Conservation (phyloP, 2,329 filamentous ascomycete genomes). For the Ascochyta rabiei region DNA sequence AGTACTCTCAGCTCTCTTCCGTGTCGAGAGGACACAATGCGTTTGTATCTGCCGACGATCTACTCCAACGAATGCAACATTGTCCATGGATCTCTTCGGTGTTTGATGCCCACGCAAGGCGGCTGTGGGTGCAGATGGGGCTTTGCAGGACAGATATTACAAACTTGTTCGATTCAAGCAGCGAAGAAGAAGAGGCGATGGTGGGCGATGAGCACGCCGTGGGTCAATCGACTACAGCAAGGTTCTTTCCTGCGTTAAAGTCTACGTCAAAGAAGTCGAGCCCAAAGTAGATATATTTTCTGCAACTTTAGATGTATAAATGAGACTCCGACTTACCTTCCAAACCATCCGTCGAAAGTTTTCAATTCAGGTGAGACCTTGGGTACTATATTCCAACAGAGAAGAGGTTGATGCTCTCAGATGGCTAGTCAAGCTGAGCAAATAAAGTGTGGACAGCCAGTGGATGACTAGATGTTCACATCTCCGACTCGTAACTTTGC, state of each 20-base stretch:
- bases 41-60: slow-evolving; percentile 19
- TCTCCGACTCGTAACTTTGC: no score
- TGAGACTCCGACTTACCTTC: no score
- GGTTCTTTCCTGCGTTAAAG: slow-evolving; percentile 20
- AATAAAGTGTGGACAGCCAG: no score
- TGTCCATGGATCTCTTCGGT: slow-evolving; percentile 31
- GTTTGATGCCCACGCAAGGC: slow-evolving; percentile 26
- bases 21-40: slow-evolving; percentile 9
- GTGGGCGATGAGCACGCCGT: slow-evolving; percentile 23
- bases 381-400: no score
- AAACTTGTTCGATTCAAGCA: slow-evolving; percentile 15
- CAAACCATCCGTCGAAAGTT: no score
- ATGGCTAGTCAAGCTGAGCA: no score
- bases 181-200: slow-evolving; percentile 16
- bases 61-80: not conserved
- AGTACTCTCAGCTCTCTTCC: slow-evolving; percentile 21
- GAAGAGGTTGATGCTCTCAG: no score
- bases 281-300: not conserved
- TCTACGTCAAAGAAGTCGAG: slow-evolving; percentile 1
- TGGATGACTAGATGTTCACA: no score
- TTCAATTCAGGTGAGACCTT: no score
- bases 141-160: slow-evolving; percentile 20
- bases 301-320: not conserved
- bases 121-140: slow-evolving; percentile 28
- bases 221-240: slow-evolving; percentile 23